Percentiles rank a stretch among this genome's conserved stretches.
Evolutionary conservation across 768 basidiomycete genomes (phyloP).

Genomic region (Calocybe indica): DNA sequence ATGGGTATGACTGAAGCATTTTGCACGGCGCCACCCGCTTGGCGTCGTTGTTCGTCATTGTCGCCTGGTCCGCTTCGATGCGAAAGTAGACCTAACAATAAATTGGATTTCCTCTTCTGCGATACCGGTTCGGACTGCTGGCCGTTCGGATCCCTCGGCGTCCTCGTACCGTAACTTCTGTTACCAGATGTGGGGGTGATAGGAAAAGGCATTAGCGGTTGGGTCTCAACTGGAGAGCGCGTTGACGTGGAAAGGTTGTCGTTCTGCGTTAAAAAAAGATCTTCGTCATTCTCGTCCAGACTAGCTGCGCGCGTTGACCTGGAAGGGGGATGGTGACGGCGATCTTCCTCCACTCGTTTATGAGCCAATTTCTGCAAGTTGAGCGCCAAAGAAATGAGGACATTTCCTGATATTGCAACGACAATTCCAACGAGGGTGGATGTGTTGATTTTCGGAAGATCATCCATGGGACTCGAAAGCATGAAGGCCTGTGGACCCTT

Average conservation of each 20-base stretch:
- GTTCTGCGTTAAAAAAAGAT: slow-evolving; percentile 2
- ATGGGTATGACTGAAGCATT: slow-evolving; percentile 26
- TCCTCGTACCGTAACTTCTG: slow-evolving; percentile 9
- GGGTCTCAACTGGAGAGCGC: slow-evolving; percentile 3
- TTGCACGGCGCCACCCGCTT: slow-evolving; percentile 20
- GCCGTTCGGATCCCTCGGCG: neutral
- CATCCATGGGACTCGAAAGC: slow-evolving; percentile 18
- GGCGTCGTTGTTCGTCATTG: slow-evolving; percentile 9
- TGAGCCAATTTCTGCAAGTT: slow-evolving; percentile 94
- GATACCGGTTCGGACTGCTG: neutral
- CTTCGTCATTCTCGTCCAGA: slow-evolving; percentile 22
- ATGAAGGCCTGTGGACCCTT: neutral
- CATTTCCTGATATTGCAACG: slow-evolving; percentile 78
- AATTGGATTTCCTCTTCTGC: slow-evolving; percentile 16
- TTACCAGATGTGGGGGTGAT: slow-evolving; percentile 2
- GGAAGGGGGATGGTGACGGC: neutral
- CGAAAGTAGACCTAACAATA: slow-evolving; percentile 26
- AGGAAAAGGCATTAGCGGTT: slow-evolving; percentile 10
- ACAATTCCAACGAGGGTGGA: slow-evolving; percentile 70
- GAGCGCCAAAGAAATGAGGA: slow-evolving; percentile 85
- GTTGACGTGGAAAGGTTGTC: neutral
- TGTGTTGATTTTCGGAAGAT: slow-evolving; percentile 49
- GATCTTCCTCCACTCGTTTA: slow-evolving; percentile 47
- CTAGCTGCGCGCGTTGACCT: slow-evolving; percentile 2
- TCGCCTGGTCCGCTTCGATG: no score